Base-by-base conservation (phyloP, 1,139 yeast species). In the Taphrina populina region DNA sequence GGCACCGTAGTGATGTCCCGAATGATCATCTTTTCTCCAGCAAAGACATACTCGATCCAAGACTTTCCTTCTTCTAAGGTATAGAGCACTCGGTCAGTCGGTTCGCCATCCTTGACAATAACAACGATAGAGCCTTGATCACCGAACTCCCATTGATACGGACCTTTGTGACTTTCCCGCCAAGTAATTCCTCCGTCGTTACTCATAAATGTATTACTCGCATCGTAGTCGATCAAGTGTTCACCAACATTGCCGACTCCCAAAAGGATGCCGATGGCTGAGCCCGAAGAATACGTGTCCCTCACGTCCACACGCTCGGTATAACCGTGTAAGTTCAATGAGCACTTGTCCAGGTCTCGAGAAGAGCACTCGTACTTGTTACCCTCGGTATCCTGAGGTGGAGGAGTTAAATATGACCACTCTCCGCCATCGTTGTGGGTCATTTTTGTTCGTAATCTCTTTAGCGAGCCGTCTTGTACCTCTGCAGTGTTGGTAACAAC, bases 341-440 rank as follows among this genome's bases (percentile, higher is more conserved):
- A 82, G 64, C 97, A 90, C 51, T 79, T 75, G 0, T 83, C 82
- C 30, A 68, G 63, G 19, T 64, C 36, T n/a, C n/a, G n/a, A 20
- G 24, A 69, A 41, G 64, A 61, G 68, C 96, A 85, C 10, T 36
- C 13, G 8, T 77, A 82, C 52, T 71, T 73, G 40, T 80, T 75
- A 2, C 90, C 90, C 1, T 78, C 71, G 1, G 86, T 76, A 64
- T 86, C 88, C 7, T 70, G 70, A 7, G 57, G 52, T 0, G 27
- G 97, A 95, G 7, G 96, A 0, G 69, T 65, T 26, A 92, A 66
- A 59, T 73, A 81, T 2, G 73, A 68, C 97, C 98, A 92, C 62
- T 83, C 84, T 6, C 94, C 87, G 49, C 96, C 99, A 69, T 92
- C 98, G 67, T 88, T 88, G 67, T 83, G 88, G 0, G 97, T 81